Evolutionary conservation across 768 basidiomycete species (phyloP).

Genomic region (Boletus rubescentipes): DNA sequence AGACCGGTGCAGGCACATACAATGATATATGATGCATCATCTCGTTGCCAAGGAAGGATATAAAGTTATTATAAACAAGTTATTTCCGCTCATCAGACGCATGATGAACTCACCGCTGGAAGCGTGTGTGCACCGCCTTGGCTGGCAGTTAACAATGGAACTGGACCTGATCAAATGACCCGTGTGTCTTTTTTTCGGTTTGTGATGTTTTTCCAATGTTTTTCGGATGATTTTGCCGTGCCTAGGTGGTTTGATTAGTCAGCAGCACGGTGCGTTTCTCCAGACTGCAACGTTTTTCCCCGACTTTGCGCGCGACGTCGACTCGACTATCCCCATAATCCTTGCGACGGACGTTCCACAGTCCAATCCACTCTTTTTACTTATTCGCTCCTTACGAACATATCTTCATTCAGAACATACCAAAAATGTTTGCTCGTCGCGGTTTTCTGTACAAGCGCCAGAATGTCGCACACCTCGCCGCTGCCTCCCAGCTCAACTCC

Average conservation of each 20-base stretch:
- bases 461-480: conserved; percentile 3
- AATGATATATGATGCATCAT: neutral
- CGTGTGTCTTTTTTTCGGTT: too few species aligned
- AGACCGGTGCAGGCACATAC: neutral
- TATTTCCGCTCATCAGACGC: conserved; percentile 10
- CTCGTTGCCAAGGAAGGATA: conserved; percentile 7
- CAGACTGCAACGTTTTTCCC: neutral
- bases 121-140: neutral
- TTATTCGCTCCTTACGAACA: conserved; percentile 25
- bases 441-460: conserved; percentile 19
- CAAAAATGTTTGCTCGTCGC: conserved; percentile 15
- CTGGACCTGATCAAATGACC: neutral
- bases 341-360: too few species aligned
- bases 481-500: neutral
- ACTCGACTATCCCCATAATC: neutral
- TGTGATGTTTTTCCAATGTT: neutral
- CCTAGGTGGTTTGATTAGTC: too few species aligned
- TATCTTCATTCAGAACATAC: neutral
- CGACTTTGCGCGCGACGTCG: neutral
- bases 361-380: conserved; percentile 3
- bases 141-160: neutral
- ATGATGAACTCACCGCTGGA: neutral
- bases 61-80: too few species aligned
- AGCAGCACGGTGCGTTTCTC: neutral
- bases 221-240: too few species aligned